Base-by-base conservation (phyloP, 2,329 filamentous ascomycete species). In the Tolypocladium album region DNA sequence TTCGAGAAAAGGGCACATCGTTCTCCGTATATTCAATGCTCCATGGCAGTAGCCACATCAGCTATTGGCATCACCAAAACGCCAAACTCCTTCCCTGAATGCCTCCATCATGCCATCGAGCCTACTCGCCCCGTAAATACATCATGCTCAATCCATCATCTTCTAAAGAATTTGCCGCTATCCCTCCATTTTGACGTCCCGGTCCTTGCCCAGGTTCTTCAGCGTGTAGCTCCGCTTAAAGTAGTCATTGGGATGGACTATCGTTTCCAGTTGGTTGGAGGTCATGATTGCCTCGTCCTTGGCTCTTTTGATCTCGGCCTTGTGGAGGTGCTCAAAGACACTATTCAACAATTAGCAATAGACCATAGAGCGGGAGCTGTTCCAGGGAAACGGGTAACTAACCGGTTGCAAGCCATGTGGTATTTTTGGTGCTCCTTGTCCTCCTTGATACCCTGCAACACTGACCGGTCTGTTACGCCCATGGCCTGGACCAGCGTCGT, bases 161-260 rank as follows among this genome's bases (percentile, higher is more conserved):
- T 63, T 47, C 47, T 59, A 40, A 74, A 53, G 22, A 12, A 56
- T 56, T 39, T 12, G 17, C 57, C 24, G 13, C 72, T 75, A 85
- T 64, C 71, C 77, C 61, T 81, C 80, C 81, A 87, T 86, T 73
- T 82, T 81, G 39, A 82, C 74, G 62, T 86, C 82, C 22, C 77
- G 74, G 61, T 76, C 76, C 27, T 75, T 85, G 57, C 75, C 86
- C 34, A 95, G 73, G 71, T 94, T 90, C 78, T 92, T 96, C 62
- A 99, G 77, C 66, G 95, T 69, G 73, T 91, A 97, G 71, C 92
- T 96, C 60, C 93, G 83, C 80, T 96, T 97, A 75, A 97, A 99
- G 75, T 97, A 99, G 65, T 93, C 92, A 72, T 99, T 99, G 13
- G 94, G 94, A 75, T 99, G 94, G 27, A 96, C 87, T 70, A 99